Percentiles rank a stretch among this genome's conserved stretches.
These are phyloP conservation scores for Paecilomyces formosus DNA, from an alignment of 2,329 filamentous ascomycete genomes.

Conservation along the genomic window DNA sequence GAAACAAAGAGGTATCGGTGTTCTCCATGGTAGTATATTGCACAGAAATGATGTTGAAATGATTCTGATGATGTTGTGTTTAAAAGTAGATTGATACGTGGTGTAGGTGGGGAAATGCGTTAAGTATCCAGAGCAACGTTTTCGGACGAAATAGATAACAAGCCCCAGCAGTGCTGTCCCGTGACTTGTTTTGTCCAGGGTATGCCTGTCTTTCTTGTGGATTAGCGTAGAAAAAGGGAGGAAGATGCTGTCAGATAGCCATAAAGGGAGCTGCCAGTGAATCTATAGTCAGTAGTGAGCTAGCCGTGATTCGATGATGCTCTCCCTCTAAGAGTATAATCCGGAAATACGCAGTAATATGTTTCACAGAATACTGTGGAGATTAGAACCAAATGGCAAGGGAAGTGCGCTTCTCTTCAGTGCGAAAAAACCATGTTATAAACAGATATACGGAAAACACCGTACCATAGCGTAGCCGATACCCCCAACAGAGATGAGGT, in stretches of 20 bases:
- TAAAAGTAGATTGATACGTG: background rate
- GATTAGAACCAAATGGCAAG: background rate
- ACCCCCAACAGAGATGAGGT: background rate
- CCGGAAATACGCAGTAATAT: too few species aligned
- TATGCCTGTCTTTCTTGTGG: too few species aligned
- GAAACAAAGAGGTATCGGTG: constrained; percentile 18
- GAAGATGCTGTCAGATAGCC: too few species aligned
- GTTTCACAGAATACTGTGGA: background rate
- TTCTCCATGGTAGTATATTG: constrained; percentile 6
- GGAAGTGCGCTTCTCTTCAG: background rate
- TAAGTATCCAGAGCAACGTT: background rate
- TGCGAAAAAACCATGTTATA: background rate
- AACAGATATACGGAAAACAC: background rate
- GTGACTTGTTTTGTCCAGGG: background rate
- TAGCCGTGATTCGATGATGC: too few species aligned
- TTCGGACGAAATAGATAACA: constrained; percentile 6
- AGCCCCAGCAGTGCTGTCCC: constrained; percentile 4
- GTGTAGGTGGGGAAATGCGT: background rate
- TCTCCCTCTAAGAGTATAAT: too few species aligned
- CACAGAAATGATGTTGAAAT: background rate
- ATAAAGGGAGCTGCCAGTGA: too few species aligned
- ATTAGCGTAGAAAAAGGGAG: too few species aligned
- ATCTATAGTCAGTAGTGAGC: too few species aligned
- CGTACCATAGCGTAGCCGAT: background rate
- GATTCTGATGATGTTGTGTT: background rate